Conservation (phyloP, 73 alveolate genomes). For the Durusdinium trenchii region DNA sequence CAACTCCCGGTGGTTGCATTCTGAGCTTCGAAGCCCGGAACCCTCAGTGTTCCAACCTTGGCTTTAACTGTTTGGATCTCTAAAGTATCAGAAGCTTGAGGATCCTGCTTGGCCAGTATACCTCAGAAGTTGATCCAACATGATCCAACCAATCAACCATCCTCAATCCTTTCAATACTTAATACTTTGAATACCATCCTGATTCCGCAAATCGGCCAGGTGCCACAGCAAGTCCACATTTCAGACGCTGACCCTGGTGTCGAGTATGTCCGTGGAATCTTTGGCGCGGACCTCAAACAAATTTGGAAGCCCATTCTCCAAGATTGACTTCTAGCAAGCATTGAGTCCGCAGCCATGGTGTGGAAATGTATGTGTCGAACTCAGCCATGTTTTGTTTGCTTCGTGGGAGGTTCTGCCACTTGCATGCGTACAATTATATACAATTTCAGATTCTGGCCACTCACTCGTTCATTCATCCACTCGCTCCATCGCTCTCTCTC, state of each 20-base stretch:
- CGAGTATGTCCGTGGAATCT: conserved; percentile 58
- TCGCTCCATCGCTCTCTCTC: too few relatives aligned
- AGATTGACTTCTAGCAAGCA: neutral
- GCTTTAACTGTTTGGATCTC: neutral
- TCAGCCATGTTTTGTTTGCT: conserved; percentile 39
- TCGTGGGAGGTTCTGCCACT: too few relatives aligned
- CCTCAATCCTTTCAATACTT: neutral
- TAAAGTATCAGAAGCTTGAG: neutral
- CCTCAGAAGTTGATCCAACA: neutral
- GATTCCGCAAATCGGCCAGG: neutral
- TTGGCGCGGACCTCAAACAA: conserved; percentile 44
- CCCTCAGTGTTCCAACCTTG: neutral
- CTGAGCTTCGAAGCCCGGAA: neutral
- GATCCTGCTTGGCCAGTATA: conserved; percentile 51
- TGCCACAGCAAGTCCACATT: neutral
- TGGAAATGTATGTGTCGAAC: conserved; percentile 45
- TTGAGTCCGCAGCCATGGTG: conserved; percentile 34
- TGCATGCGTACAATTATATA: too few relatives aligned
- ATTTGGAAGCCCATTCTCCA: neutral
- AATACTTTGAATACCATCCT: too few relatives aligned
- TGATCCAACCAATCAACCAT: neutral
- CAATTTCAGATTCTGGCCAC: too few relatives aligned
- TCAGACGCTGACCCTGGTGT: conserved; percentile 40
- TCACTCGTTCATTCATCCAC: too few relatives aligned
- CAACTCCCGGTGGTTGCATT: neutral